phyloP scores from a whole-genome alignment of 2,329 filamentous ascomycete genomes.

The Bipolaris gigantea region DNA sequence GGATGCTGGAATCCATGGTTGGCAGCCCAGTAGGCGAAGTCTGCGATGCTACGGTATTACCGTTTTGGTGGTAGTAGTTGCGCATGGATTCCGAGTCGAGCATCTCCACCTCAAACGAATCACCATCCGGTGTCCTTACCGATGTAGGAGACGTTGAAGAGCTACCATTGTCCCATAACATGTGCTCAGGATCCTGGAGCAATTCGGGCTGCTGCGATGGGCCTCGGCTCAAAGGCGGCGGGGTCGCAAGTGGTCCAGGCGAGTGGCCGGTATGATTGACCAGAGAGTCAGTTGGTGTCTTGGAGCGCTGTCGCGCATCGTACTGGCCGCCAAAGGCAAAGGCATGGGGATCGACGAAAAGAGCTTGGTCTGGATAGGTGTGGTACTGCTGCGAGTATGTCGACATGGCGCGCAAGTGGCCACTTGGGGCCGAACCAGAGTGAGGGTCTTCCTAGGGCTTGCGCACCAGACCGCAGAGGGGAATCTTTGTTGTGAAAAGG shows the following conservation, averaged over 20 bases:
- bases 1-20: conserved; percentile 26
- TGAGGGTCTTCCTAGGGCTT: conserved; percentile 27
- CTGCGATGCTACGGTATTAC: conserved; percentile 31
- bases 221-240: conserved; percentile 38
- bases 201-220: conserved; percentile 36
- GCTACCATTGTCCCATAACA: conserved; percentile 39
- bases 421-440: conserved; percentile 22
- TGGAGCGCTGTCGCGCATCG: conserved; percentile 30
- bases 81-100: conserved; percentile 34
- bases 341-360: conserved; percentile 22
- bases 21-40: conserved; percentile 25
- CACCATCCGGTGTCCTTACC: conserved; percentile 40
- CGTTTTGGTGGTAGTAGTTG: conserved; percentile 33
- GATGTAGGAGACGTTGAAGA: conserved; percentile 42
- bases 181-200: conserved; percentile 35
- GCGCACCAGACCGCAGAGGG: conserved; percentile 31
- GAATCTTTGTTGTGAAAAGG: conserved; percentile 27
- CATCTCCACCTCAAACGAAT: conserved; percentile 39
- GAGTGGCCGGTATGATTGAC: conserved; percentile 39
- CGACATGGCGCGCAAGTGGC: conserved; percentile 36
- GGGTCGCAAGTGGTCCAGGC: conserved; percentile 38
- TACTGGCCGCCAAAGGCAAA: conserved; percentile 27
- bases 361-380: conserved; percentile 25
- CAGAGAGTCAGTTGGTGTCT: conserved; percentile 40
- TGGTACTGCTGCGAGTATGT: conserved; percentile 27